phyloP scores from a whole-genome alignment of 1,139 yeast species.

The Pneumocystis sp. region DNA sequence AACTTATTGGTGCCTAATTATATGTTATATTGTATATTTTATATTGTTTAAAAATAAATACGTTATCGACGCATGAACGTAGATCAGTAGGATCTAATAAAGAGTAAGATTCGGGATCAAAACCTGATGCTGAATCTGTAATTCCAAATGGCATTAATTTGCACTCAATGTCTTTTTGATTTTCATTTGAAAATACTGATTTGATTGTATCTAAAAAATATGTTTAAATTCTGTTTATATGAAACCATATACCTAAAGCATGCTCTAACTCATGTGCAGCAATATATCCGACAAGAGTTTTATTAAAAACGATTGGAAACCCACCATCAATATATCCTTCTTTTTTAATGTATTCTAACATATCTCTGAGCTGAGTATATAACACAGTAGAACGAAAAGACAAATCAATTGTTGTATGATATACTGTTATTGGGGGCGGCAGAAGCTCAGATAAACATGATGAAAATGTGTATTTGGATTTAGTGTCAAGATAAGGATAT shows the following conservation, averaged over 20 bases:
- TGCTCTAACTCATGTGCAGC: constrained; percentile 7
- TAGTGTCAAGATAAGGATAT: constrained; percentile 2
- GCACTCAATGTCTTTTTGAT: background rate
- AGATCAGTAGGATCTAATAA: background rate
- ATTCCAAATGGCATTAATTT: background rate
- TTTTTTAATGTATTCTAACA: background rate
- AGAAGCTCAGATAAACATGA: background rate
- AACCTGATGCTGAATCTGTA: background rate
- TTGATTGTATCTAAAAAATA: background rate
- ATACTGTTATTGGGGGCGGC: background rate
- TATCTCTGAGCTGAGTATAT: background rate
- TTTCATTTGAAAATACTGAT: background rate
- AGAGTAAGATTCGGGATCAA: background rate
- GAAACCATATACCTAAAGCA: constrained; percentile 4
- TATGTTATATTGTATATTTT: background rate
- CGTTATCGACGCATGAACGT: constrained; percentile 2
- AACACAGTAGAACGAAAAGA: background rate
- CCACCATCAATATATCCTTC: constrained; percentile 8
- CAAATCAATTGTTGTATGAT: background rate
- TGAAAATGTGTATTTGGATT: background rate
- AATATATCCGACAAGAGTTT: constrained; percentile 8
- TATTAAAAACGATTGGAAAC: constrained; percentile 5
- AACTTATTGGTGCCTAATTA: constrained; percentile 7
- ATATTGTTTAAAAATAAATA: background rate
- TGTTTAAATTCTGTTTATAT: background rate